phyloP scores from a whole-genome alignment of 73 alveolate genomes.

The Tetrahymena borealis region DNA sequence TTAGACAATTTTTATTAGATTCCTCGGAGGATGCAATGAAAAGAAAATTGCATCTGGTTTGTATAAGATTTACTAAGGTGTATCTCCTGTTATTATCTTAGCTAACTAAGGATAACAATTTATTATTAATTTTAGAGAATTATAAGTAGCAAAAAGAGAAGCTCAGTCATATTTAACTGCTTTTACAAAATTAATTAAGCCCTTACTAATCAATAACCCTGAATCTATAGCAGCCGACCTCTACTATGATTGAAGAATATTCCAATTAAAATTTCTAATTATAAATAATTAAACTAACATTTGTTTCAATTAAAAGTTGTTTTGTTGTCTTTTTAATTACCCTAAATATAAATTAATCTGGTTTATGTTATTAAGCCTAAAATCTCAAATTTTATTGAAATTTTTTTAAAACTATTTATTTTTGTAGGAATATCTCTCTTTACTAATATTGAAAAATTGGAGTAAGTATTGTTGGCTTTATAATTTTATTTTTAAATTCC shows the following conservation, averaged over 20 bases:
- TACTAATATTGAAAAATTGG: too few species aligned
- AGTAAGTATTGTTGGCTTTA: too few species aligned
- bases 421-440: too few species aligned
- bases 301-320: too few species aligned
- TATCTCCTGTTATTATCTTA: background rate
- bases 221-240: background rate
- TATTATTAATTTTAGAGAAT: background rate
- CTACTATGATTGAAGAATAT: background rate
- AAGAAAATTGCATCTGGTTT: background rate
- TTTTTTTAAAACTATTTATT: too few species aligned
- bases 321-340: too few species aligned
- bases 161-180: background rate
- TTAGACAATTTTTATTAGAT: background rate
- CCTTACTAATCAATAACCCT: background rate
- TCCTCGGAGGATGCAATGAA: background rate
- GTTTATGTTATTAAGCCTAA: too few species aligned
- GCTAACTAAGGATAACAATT: background rate
- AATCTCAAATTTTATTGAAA: too few species aligned
- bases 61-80: background rate
- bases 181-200: background rate
- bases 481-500: too few species aligned
- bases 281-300: too few species aligned
- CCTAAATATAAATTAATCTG: too few species aligned
- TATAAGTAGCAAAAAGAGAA: background rate
- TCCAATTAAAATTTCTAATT: background rate